Evolutionary conservation across 306 rosid genomes (phyloP).

Genomic region (Erythrophleum fordii): DNA sequence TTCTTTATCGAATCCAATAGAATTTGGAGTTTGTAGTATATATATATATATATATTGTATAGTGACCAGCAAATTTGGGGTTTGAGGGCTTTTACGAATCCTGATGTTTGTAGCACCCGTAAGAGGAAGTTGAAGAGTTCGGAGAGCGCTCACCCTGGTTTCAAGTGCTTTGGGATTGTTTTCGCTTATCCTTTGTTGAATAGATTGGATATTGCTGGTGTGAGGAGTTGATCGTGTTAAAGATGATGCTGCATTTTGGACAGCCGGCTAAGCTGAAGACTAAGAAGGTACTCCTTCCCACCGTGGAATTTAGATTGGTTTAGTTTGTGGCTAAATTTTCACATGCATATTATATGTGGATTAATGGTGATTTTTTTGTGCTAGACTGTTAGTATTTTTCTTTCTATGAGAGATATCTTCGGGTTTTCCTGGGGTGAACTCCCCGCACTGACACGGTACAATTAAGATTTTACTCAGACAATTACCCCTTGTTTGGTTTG

Average conservation of each 20-base stretch:
- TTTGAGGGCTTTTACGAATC: not conserved
- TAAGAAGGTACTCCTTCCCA: constrained; percentile 52
- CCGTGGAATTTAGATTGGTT: not conserved
- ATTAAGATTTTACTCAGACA: too few relatives aligned
- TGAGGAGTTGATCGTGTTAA: constrained; percentile 21
- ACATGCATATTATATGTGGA: not conserved
- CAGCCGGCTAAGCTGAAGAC: constrained; percentile 75
- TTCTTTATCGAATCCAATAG: not conserved
- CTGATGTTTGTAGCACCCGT: too few relatives aligned
- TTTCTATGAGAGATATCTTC: too few relatives aligned
- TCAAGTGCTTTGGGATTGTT: not conserved
- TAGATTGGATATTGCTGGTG: not conserved
- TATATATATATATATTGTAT: too few relatives aligned
- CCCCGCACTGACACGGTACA: too few relatives aligned
- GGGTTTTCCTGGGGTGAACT: too few relatives aligned
- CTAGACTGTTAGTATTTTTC: not conserved
- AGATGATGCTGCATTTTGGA: constrained; percentile 71
- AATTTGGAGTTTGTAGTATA: not conserved
- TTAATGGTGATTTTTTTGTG: not conserved
- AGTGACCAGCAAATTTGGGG: not conserved
- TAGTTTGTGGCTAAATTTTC: not conserved
- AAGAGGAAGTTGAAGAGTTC: too few relatives aligned
- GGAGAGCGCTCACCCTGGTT: too few relatives aligned
- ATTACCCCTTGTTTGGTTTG: too few relatives aligned
- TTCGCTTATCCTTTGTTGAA: not conserved